Percentiles rank a stretch among this genome's conserved stretches.
Evolutionary conservation across 441 rosid genomes (phyloP).

Genomic region (Erodium texanum): DNA sequence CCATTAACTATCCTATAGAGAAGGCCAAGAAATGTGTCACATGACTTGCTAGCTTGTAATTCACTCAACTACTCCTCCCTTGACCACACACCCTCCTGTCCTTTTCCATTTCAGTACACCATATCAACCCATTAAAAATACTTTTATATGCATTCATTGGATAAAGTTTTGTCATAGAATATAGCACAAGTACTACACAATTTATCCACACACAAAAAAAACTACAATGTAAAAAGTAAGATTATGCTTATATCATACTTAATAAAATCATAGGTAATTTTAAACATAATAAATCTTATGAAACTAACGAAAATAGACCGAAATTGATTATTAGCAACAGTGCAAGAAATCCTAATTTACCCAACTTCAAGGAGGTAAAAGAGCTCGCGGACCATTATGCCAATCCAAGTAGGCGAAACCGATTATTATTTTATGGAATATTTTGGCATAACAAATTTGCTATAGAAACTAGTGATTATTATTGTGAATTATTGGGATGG

Average conservation of each 20-base stretch:
- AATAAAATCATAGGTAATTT: too few species aligned
- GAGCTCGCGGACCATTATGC: too few species aligned
- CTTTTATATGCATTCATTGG: background rate
- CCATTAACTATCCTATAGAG: background rate
- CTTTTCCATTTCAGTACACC: background rate
- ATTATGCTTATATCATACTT: background rate
- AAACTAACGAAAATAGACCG: too few species aligned
- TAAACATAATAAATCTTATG: too few species aligned
- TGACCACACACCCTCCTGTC: background rate
- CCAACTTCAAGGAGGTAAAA: too few species aligned
- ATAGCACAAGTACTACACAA: background rate
- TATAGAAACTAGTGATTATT: too few species aligned
- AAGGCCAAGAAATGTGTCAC: background rate
- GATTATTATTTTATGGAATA: too few species aligned
- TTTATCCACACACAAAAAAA: background rate
- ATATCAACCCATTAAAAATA: background rate
- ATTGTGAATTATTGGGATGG: too few species aligned
- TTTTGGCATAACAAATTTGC: too few species aligned
- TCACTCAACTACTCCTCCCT: background rate
- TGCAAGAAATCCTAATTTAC: too few species aligned
- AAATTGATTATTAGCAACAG: too few species aligned
- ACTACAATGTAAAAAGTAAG: background rate
- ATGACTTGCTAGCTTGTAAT: conserved; percentile 3
- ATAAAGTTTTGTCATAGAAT: background rate
- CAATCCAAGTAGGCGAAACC: too few species aligned